Conservation (phyloP, 2,329 filamentous ascomycete species). For the Microdochium trichocladiopsis region DNA sequence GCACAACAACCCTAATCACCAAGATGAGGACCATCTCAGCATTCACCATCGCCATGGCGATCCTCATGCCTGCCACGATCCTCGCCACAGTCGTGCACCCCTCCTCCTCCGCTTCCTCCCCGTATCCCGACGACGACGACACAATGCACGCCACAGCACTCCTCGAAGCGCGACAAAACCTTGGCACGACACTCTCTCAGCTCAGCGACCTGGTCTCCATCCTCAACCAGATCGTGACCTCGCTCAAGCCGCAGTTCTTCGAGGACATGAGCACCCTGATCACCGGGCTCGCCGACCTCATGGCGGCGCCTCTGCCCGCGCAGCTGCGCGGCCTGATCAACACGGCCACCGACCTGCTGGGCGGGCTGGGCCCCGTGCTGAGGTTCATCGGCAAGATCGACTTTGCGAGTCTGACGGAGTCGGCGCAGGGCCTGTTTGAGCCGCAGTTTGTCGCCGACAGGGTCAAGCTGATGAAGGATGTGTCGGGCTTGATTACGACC, state of each 20-base stretch:
- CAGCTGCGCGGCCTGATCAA: constrained; percentile 42
- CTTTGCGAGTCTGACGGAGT: not conserved
- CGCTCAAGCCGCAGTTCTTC: constrained; percentile 3
- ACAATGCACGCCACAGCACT: too few relatives aligned
- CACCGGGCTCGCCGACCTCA: constrained; percentile 3
- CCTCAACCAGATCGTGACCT: constrained; percentile 1
- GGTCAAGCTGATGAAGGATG: not conserved
- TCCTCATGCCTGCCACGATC: not conserved
- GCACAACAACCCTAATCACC: not conserved
- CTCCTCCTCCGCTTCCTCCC: too few relatives aligned
- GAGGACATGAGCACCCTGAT: constrained; percentile 2
- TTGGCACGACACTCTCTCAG: too few relatives aligned
- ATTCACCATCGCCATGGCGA: constrained; percentile 1
- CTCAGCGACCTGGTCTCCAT: constrained; percentile 3
- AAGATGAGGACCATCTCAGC: constrained; percentile 1
- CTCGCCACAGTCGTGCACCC: not conserved
- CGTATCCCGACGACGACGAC: too few relatives aligned
- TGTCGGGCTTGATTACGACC: too few relatives aligned
- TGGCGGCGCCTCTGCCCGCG: constrained; percentile 2
- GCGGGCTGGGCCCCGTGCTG: not conserved
- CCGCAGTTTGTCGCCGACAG: constrained; percentile 12
- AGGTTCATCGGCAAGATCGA: not conserved
- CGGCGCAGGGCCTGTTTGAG: constrained; percentile 6
- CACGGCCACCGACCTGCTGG: constrained; percentile 17
- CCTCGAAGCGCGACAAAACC: constrained; percentile 1